These are phyloP conservation scores for Maudiozyma serrabonitensis DNA, from an alignment of 805 yeast genomes.

Conservation along the genomic window DNA sequence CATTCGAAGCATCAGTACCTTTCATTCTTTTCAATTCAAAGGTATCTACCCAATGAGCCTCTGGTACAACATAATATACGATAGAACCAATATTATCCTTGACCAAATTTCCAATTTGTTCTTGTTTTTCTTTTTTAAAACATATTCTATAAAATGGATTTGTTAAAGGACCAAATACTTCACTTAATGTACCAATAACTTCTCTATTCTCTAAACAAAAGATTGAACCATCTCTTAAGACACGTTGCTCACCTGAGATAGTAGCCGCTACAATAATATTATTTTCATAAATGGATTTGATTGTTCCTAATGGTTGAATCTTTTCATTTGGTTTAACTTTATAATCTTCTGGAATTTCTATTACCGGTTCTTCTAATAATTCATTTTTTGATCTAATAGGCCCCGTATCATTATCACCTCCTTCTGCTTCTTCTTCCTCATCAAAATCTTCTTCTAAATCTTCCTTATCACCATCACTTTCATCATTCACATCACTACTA, in stretches of 20 bases:
- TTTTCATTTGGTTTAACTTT: slow-evolving; percentile 49
- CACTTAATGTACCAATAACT: slow-evolving; percentile 69
- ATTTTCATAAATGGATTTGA: slow-evolving; percentile 60
- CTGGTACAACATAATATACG: slow-evolving; percentile 72
- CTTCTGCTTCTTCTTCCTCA: slow-evolving; percentile 35
- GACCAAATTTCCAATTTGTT: slow-evolving; percentile 5
- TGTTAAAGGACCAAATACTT: slow-evolving; percentile 82
- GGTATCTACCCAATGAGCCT: slow-evolving; percentile 70
- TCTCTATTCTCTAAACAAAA: slow-evolving; percentile 66
- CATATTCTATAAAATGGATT: slow-evolving; percentile 73
- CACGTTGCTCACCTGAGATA: slow-evolving; percentile 74
- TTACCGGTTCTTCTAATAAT: slow-evolving; percentile 55
- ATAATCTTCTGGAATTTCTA: slow-evolving; percentile 58
- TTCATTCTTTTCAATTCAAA: slow-evolving; percentile 56
- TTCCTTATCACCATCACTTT: slow-evolving; percentile 14
- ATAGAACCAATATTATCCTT: slow-evolving; percentile 41
- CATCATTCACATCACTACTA: slow-evolving; percentile 4
- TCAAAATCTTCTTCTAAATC: slow-evolving; percentile 11
- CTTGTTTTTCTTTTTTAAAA: slow-evolving; percentile 28
- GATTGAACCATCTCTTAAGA: slow-evolving; percentile 70
- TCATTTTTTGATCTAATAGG: slow-evolving; percentile 81
- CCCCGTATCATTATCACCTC: slow-evolving; percentile 34
- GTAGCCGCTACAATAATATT: slow-evolving; percentile 64
- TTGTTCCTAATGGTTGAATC: slow-evolving; percentile 61
- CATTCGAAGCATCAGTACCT: slow-evolving; percentile 93